phyloP scores from a whole-genome alignment of 208 protist species.

The Trypanosoma grayi region DNA sequence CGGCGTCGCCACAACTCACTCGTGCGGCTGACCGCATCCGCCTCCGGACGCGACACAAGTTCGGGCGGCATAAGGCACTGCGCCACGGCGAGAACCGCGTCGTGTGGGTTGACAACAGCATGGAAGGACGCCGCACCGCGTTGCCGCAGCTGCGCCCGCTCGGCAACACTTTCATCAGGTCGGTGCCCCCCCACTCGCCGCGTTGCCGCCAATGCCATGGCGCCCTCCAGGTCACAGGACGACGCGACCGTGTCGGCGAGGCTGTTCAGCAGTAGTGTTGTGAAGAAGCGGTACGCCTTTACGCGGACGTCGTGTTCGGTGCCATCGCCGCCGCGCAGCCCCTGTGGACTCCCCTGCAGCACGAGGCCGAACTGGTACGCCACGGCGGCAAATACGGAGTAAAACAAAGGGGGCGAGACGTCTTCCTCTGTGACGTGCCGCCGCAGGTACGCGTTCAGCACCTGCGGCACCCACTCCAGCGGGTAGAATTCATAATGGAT shows the following conservation, averaged over 20 bases:
- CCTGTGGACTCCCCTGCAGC: constrained; percentile 32
- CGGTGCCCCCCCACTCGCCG: constrained; percentile 34
- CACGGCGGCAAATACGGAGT: constrained; percentile 74
- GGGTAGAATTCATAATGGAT: constrained; percentile 83
- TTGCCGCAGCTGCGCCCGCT: constrained; percentile 14
- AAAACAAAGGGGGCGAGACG: constrained; percentile 24
- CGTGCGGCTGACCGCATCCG: constrained; percentile 19
- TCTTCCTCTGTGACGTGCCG: constrained; percentile 1
- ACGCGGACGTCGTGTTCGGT: constrained; percentile 6
- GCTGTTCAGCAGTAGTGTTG: constrained; percentile 42
- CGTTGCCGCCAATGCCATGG: constrained; percentile 51
- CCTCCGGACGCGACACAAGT: background rate
- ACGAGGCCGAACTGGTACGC: constrained; percentile 61
- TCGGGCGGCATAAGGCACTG: constrained; percentile 49
- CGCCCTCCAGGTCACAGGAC: constrained; percentile 63
- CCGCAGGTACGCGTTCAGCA: constrained; percentile 19
- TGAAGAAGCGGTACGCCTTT: constrained; percentile 45
- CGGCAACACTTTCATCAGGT: no score
- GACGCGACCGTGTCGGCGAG: constrained; percentile 47
- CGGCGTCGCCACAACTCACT: constrained; percentile 25
- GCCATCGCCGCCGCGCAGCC: constrained; percentile 20
- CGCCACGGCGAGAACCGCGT: constrained; percentile 43
- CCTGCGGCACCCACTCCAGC: constrained; percentile 74
- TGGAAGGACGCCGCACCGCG: constrained; percentile 58
- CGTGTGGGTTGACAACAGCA: constrained; percentile 47